Percentiles rank a stretch among this genome's conserved stretches.
Conservation (phyloP, 163 green algal genomes). For the Chlamydomonas reinhardtii region DNA sequence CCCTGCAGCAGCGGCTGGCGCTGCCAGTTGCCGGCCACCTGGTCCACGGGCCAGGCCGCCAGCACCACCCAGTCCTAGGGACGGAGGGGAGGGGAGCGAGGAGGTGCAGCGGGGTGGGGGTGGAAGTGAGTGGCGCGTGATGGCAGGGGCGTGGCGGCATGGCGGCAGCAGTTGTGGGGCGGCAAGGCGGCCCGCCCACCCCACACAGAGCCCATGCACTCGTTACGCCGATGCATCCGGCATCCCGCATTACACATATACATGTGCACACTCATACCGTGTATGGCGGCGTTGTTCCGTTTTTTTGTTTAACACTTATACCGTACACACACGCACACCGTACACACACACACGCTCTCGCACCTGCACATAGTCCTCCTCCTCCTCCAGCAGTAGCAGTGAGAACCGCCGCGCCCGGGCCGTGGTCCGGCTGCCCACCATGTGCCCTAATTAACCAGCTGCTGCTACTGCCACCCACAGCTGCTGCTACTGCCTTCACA, state of each 20-base stretch:
- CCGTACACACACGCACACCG: no score
- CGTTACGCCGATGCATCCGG: no score
- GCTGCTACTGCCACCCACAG: background rate
- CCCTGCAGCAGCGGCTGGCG: slow-evolving; percentile 69
- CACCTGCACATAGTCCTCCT: slow-evolving; percentile 87
- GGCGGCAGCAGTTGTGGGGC: no score
- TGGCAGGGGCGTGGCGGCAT: no score
- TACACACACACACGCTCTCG: background rate
- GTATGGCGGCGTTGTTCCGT: no score
- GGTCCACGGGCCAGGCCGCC: slow-evolving; percentile 59
- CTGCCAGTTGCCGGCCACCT: slow-evolving; percentile 67
- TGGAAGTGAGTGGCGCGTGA: background rate
- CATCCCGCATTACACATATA: no score
- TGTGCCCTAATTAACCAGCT: background rate
- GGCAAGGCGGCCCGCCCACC: no score
- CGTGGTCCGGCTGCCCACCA: background rate
- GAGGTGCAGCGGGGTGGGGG: background rate
- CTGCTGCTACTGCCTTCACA: background rate
- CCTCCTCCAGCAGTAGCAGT: slow-evolving; percentile 93
- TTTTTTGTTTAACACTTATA: no score
- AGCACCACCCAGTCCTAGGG: slow-evolving; percentile 75
- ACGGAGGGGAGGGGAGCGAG: background rate
- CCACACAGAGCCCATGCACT: no score
- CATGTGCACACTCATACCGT: no score
- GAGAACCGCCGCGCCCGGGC: slow-evolving; percentile 75